Conservation (phyloP, 2,329 filamentous ascomycete genomes). For the Aspergillus sclerotialis region DNA sequence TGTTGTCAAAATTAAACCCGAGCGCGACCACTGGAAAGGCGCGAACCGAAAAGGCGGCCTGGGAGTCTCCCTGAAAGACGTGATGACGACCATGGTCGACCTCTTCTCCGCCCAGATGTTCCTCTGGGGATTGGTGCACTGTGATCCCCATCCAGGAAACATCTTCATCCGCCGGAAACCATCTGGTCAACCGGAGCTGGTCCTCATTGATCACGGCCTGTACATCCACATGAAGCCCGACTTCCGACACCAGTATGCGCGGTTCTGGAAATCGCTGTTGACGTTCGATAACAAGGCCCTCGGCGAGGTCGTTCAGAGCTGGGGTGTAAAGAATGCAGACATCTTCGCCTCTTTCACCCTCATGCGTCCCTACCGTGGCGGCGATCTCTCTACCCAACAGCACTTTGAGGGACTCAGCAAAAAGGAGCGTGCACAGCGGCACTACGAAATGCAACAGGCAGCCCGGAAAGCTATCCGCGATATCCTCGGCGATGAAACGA, state of each 20-base stretch:
- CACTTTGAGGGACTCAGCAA: constrained; percentile 46
- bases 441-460: constrained; percentile 75
- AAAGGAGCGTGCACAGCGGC: constrained; percentile 49
- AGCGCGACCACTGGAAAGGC: constrained; percentile 72
- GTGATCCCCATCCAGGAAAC: constrained; percentile 94
- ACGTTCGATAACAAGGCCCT: constrained; percentile 87
- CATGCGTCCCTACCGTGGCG: constrained; percentile 84
- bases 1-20: constrained; percentile 63
- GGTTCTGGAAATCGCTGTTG: constrained; percentile 90
- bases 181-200: constrained; percentile 76
- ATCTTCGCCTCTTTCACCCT: constrained; percentile 87
- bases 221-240: constrained; percentile 83
- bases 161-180: constrained; percentile 87
- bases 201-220: constrained; percentile 93
- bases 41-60: constrained; percentile 67
- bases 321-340: constrained; percentile 85
- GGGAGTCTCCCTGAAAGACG: constrained; percentile 71
- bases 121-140: constrained; percentile 91
- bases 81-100: constrained; percentile 96
- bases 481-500: constrained; percentile 75
- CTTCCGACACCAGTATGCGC: constrained; percentile 78
- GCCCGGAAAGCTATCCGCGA: constrained; percentile 67
- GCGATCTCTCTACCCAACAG: constrained; percentile 60
- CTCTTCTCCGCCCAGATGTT: constrained; percentile 98
- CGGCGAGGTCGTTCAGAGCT: constrained; percentile 61